Evolutionary conservation across 495 filamentous ascomycete genomes (phyloP).

Genomic region (Penicillium simplicissimum): DNA sequence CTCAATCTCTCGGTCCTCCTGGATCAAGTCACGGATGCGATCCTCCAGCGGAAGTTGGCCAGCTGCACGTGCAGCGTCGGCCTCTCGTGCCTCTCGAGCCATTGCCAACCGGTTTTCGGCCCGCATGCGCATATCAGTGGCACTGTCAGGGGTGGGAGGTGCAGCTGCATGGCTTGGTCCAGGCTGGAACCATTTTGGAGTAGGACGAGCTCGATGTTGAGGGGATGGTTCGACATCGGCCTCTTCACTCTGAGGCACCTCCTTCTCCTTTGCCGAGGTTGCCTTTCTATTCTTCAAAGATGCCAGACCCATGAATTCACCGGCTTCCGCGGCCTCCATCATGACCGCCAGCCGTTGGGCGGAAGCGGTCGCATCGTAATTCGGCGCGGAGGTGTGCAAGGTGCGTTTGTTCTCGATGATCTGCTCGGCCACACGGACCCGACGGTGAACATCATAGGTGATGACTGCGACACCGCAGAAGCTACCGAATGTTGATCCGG

Average conservation of each 20-base stretch:
- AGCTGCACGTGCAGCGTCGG: constrained; percentile 3
- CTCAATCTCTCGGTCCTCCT: constrained; percentile 32
- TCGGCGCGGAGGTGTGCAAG: constrained; percentile 45
- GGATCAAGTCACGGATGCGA: constrained; percentile 19
- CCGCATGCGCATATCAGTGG: not conserved
- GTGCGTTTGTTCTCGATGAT: constrained; percentile 48
- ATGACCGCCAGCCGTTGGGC: constrained; percentile 41
- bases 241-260: not conserved
- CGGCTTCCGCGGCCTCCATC: constrained; percentile 47
- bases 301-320: constrained; percentile 41
- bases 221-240: not conserved
- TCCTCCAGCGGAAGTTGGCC: constrained; percentile 17
- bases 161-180: not conserved
- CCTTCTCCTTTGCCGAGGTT: not conserved
- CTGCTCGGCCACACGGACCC: constrained; percentile 42
- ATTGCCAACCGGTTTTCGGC: constrained; percentile 13
- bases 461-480: constrained; percentile 45
- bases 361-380: constrained; percentile 47
- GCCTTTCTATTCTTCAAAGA: constrained; percentile 36
- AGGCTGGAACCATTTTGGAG: not conserved
- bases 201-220: not conserved
- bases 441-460: constrained; percentile 46
- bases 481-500: constrained; percentile 43
- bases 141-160: not conserved
- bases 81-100: constrained; percentile 17